Percentiles rank a stretch among this genome's conserved stretches.
These are phyloP conservation scores for Populus davidiana DNA, from an alignment of 345 rosid genomes.

Conservation along the genomic window DNA sequence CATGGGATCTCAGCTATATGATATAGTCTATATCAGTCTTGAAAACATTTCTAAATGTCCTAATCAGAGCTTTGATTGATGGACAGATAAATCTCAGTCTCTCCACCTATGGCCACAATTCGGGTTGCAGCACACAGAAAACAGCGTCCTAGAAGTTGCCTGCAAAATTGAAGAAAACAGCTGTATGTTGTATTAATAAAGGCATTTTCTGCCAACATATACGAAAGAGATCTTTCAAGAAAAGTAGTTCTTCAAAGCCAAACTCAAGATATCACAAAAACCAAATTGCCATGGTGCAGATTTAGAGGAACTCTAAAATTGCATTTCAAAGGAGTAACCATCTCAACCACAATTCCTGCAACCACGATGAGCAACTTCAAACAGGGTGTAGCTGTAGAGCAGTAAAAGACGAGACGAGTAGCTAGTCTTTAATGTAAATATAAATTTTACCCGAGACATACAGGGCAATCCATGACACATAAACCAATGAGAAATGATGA, in stretches of 20 bases:
- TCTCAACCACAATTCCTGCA: neutral
- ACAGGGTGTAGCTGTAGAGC: neutral
- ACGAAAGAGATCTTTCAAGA: neutral
- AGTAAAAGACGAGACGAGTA: neutral
- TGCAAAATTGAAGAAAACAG: conserved; percentile 11
- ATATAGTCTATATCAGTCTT: no score
- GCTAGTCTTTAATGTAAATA: neutral
- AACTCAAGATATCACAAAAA: neutral
- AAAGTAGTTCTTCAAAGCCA: neutral
- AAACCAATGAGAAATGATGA: neutral
- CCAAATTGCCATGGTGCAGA: neutral
- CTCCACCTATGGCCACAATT: conserved; percentile 78
- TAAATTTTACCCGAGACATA: neutral
- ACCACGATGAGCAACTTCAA: neutral
- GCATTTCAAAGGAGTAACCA: neutral
- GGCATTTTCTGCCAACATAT: neutral
- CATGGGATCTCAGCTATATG: neutral
- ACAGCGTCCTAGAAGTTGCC: conserved; percentile 68
- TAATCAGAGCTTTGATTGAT: neutral
- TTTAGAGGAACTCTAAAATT: neutral
- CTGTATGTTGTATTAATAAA: neutral
- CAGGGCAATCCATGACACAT: neutral
- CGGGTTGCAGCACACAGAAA: conserved; percentile 82
- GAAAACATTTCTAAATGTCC: conserved; percentile 1
- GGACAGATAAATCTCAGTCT: conserved; percentile 31